Evolutionary conservation across 1,284 basidiomycete species (phyloP).

Genomic region (Mycena citricolor): DNA sequence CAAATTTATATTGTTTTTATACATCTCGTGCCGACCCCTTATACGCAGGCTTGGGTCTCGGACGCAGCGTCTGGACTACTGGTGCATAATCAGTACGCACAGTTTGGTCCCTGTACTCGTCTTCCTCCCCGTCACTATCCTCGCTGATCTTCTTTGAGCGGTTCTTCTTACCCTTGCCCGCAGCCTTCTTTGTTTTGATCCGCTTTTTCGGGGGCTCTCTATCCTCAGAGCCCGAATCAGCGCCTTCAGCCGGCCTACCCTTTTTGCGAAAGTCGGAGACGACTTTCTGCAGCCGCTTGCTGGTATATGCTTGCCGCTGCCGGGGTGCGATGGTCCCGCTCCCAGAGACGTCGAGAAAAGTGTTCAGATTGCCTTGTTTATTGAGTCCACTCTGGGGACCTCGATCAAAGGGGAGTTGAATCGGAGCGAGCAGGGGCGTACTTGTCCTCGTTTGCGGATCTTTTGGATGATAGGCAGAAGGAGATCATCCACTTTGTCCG

Average conservation of each 20-base stretch:
- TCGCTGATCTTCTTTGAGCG: too few relatives aligned
- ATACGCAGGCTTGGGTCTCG: too few relatives aligned
- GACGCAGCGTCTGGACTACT: too few relatives aligned
- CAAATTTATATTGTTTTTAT: too few relatives aligned
- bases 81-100: too few relatives aligned
- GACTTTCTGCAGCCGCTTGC: conserved; percentile 87
- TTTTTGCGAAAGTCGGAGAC: conserved; percentile 76
- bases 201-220: too few relatives aligned
- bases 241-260: background rate
- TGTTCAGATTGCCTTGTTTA: conserved; percentile 72
- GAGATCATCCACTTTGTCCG: conserved; percentile 88
- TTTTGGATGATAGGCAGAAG: conserved; percentile 92
- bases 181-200: too few relatives aligned
- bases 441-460: conserved; percentile 79
- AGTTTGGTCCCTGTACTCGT: too few relatives aligned
- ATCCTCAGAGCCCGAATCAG: too few relatives aligned
- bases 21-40: too few relatives aligned
- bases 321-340: conserved; percentile 73
- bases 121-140: too few relatives aligned
- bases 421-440: conserved; percentile 30
- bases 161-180: too few relatives aligned
- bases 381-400: conserved; percentile 54
- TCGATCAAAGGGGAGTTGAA: background rate
- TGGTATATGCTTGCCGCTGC: conserved; percentile 77
- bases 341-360: conserved; percentile 62